Conservation (phyloP, 2,329 filamentous ascomycete species). For the Colletotrichum simmondsii region DNA sequence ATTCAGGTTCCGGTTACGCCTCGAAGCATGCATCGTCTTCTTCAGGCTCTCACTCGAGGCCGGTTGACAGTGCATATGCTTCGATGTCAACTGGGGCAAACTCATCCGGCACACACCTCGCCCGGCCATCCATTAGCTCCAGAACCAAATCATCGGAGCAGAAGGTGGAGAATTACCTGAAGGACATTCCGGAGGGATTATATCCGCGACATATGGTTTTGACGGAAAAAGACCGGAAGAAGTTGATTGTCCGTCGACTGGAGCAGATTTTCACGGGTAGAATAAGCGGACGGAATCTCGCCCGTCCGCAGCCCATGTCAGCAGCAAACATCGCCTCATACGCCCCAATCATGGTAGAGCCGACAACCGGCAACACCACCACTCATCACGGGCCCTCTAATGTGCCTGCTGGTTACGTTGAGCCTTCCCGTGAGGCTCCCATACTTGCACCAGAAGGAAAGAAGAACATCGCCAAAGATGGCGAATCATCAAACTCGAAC, state of each 20-base stretch:
- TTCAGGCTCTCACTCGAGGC: slow-evolving; percentile 63
- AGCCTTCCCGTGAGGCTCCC: slow-evolving; percentile 59
- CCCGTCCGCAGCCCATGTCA: slow-evolving; percentile 39
- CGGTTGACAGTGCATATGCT: slow-evolving; percentile 72
- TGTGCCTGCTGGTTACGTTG: slow-evolving; percentile 30
- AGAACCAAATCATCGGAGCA: slow-evolving; percentile 59
- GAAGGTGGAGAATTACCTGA: slow-evolving; percentile 76
- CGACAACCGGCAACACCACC: slow-evolving; percentile 38
- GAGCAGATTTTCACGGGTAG: slow-evolving; percentile 88
- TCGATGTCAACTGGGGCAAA: slow-evolving; percentile 70
- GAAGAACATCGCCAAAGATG: slow-evolving; percentile 55
- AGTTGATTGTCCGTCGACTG: slow-evolving; percentile 78
- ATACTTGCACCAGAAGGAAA: slow-evolving; percentile 54
- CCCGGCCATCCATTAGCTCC: slow-evolving; percentile 48
- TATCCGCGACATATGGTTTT: slow-evolving; percentile 70
- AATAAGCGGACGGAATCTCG: slow-evolving; percentile 53
- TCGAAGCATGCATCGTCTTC: slow-evolving; percentile 65
- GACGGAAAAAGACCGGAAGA: slow-evolving; percentile 81
- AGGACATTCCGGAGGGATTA: slow-evolving; percentile 77
- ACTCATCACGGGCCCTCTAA: slow-evolving; percentile 49
- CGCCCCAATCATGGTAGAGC: slow-evolving; percentile 42
- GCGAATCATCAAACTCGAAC: slow-evolving; percentile 60
- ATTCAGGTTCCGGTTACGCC: slow-evolving; percentile 54
- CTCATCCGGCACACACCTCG: slow-evolving; percentile 53
- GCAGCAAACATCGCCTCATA: slow-evolving; percentile 27